Percentiles rank a stretch among this genome's conserved stretches.
Conservation (phyloP, 306 rosid genomes). For the Sicyos baderoa region DNA sequence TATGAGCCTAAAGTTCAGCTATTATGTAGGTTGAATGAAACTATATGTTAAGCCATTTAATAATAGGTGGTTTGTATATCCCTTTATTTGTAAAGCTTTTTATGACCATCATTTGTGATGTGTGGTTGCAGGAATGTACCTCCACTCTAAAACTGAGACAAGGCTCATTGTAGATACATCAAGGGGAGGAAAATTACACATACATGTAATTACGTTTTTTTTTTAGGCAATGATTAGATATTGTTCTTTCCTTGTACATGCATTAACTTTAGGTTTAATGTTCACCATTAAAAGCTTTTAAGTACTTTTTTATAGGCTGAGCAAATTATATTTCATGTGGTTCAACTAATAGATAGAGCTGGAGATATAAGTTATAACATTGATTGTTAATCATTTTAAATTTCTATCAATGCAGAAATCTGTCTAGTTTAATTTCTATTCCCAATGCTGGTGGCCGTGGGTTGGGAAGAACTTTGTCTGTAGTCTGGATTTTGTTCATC, state of each 20-base stretch:
- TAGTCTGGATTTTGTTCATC: not conserved
- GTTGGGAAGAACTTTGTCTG: not conserved
- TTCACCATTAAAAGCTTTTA: constrained; percentile 8
- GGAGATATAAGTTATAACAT: not conserved
- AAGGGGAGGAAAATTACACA: constrained; percentile 64
- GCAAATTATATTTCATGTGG: not conserved
- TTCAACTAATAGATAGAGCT: constrained; percentile 8
- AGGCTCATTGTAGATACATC: constrained; percentile 82
- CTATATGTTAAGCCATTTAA: constrained; percentile 4
- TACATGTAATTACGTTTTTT: constrained; percentile 43
- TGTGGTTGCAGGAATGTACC: constrained; percentile 50
- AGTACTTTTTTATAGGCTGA: not conserved
- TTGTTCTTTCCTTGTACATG: constrained; percentile 6
- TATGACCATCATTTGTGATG: constrained; percentile 12
- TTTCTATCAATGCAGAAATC: not conserved
- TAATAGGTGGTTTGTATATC: constrained; percentile 6
- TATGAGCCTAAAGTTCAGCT: not conserved
- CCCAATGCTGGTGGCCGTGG: constrained; percentile 1
- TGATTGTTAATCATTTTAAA: not conserved
- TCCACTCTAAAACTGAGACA: constrained; percentile 66
- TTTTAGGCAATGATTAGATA: not conserved
- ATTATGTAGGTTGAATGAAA: not conserved
- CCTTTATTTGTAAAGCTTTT: not conserved
- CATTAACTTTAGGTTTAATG: not conserved
- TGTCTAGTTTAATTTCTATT: not conserved